phyloP scores from a whole-genome alignment of 768 basidiomycete genomes.

The Leccinum boreale region DNA sequence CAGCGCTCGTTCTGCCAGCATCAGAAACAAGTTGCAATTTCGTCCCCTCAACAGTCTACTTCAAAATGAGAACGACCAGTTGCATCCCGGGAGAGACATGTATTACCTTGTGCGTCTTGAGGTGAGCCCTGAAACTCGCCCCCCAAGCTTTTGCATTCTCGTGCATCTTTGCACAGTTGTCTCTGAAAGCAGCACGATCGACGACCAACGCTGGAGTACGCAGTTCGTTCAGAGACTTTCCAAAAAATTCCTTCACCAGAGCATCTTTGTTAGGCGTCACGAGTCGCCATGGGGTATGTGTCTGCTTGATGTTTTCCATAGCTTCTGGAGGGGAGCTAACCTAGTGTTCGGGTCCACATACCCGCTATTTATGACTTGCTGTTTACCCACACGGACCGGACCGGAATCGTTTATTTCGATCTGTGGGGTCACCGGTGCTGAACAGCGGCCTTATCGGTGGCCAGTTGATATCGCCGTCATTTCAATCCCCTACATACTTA shows the following conservation, averaged over 20 bases:
- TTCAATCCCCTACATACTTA: conserved; percentile 6
- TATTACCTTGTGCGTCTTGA: conserved; percentile 79
- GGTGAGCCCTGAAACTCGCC: conserved; percentile 73
- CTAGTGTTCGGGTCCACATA: not conserved
- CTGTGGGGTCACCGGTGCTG: not conserved
- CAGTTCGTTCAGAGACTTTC: conserved; percentile 51
- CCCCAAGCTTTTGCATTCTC: conserved; percentile 61
- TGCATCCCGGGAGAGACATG: not conserved
- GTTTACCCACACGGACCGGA: not conserved
- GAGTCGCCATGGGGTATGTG: conserved; percentile 43
- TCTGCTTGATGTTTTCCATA: conserved; percentile 38
- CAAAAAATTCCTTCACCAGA: conserved; percentile 54
- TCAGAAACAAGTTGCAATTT: conserved; percentile 61
- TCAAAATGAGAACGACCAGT: conserved; percentile 5
- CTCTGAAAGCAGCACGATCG: conserved; percentile 66
- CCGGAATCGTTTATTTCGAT: conserved; percentile 5
- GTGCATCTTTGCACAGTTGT: conserved; percentile 76
- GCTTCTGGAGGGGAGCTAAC: not conserved
- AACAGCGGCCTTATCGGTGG: not conserved
- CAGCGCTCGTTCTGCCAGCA: conserved; percentile 51
- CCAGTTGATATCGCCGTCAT: not conserved
- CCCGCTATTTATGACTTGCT: conserved; percentile 3
- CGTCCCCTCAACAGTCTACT: conserved; percentile 72
- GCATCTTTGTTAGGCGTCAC: conserved; percentile 44
- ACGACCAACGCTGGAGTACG: conserved; percentile 79